These are phyloP conservation scores for Tilletia indica DNA, from an alignment of 1,284 basidiomycete species.

Conservation along the genomic window DNA sequence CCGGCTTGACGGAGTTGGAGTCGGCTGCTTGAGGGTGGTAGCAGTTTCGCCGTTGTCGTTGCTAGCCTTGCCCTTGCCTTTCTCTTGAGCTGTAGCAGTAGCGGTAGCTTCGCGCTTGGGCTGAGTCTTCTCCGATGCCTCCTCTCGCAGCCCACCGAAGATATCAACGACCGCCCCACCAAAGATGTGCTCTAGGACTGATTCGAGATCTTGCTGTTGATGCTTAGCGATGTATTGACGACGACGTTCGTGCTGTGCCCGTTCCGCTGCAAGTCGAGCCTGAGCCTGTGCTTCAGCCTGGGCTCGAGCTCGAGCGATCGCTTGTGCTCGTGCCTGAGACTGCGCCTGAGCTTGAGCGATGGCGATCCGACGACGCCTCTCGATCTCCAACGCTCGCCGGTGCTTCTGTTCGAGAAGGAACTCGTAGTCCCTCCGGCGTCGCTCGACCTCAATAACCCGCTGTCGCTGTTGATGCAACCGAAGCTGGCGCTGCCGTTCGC, in stretches of 20 bases:
- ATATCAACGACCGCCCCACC: background rate
- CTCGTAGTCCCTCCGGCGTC: background rate
- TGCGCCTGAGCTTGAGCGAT: constrained; percentile 2
- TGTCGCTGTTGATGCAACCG: background rate
- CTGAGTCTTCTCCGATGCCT: background rate
- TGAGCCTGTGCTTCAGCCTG: no score
- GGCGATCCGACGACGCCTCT: background rate
- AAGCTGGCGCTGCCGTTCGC: background rate
- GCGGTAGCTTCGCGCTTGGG: background rate
- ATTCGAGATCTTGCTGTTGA: background rate
- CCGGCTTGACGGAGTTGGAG: no score
- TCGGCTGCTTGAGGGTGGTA: background rate
- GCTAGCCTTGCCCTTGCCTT: constrained; percentile 8
- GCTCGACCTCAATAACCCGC: background rate
- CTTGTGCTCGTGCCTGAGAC: constrained; percentile 1
- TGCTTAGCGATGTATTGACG: background rate
- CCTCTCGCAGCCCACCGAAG: background rate
- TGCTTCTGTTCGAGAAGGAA: no score
- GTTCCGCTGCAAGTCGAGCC: background rate
- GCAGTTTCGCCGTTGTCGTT: background rate
- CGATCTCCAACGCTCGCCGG: no score
- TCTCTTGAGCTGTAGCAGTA: background rate
- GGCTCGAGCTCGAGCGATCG: background rate
- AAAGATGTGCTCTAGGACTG: background rate
- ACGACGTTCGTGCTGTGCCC: background rate